Conservation (phyloP, 441 rosid species). For the Gossypium schwendimanii region DNA sequence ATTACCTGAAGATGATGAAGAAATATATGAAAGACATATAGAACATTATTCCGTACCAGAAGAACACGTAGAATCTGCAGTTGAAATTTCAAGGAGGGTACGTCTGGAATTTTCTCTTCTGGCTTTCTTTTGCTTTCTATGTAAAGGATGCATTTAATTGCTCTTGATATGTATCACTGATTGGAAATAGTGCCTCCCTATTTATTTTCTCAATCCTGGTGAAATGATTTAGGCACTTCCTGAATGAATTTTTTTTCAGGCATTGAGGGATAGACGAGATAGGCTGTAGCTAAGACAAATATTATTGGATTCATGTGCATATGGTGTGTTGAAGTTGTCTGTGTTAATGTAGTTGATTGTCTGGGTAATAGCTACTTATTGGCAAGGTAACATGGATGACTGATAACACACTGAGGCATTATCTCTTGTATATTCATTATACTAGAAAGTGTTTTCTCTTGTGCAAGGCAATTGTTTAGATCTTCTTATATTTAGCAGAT, state of each 20-base stretch:
- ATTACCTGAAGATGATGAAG: slow-evolving; percentile 98
- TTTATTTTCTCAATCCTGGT: background rate
- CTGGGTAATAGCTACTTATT: background rate
- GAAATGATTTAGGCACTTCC: background rate
- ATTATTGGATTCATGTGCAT: background rate
- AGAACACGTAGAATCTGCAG: slow-evolving; percentile 62
- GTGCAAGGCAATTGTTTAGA: background rate
- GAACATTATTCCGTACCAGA: slow-evolving; percentile 42
- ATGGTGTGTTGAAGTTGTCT: background rate
- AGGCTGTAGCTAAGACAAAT: background rate
- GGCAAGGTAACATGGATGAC: background rate
- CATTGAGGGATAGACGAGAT: background rate
- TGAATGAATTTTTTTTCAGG: background rate
- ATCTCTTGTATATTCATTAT: background rate
- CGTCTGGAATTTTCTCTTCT: slow-evolving; percentile 9
- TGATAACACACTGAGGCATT: background rate
- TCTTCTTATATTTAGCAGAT: background rate
- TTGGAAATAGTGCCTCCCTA: background rate
- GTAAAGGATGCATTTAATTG: background rate
- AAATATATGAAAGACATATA: slow-evolving; percentile 46
- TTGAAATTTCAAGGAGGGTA: slow-evolving; percentile 86
- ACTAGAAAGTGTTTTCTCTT: background rate
- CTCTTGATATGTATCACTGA: background rate
- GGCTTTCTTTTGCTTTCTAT: background rate
- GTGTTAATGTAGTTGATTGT: background rate